These are phyloP conservation scores for Moesziomyces antarcticus DNA, from an alignment of 1,284 basidiomycete genomes.

Conservation along the genomic window DNA sequence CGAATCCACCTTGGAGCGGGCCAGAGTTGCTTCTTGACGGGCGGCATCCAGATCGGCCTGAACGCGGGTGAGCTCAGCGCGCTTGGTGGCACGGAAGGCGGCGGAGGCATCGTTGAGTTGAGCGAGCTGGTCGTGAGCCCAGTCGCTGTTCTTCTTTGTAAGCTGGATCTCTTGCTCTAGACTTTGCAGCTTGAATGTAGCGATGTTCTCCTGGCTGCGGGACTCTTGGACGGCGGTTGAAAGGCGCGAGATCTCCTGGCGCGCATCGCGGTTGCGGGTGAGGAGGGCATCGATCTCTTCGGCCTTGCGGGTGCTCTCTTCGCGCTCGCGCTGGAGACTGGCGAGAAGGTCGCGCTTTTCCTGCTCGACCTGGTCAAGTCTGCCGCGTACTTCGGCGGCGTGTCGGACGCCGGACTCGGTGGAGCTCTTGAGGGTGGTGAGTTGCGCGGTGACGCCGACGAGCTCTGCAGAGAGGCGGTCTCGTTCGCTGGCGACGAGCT, in stretches of 20 bases:
- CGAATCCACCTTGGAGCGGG: conserved; percentile 76
- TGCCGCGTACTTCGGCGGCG: conserved; percentile 40
- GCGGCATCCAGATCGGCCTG: conserved; percentile 79
- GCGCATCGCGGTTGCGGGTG: conserved; percentile 48
- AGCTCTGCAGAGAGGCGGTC: conserved; percentile 44
- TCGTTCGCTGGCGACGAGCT: conserved; percentile 38
- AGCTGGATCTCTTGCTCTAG: conserved; percentile 81
- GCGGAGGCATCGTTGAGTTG: conserved; percentile 51
- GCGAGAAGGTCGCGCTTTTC: conserved; percentile 65
- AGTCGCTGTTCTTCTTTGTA: conserved; percentile 77
- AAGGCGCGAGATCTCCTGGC: conserved; percentile 55
- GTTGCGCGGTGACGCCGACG: conserved; percentile 45
- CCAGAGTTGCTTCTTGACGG: conserved; percentile 74
- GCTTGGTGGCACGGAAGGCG: conserved; percentile 65
- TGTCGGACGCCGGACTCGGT: conserved; percentile 47
- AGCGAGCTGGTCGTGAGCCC: conserved; percentile 67
- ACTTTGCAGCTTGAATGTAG: conserved; percentile 79
- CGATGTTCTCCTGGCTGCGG: conserved; percentile 53
- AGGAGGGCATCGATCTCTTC: conserved; percentile 56
- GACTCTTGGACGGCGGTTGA: conserved; percentile 55
- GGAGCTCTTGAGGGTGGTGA: conserved; percentile 41
- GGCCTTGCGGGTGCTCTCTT: conserved; percentile 55
- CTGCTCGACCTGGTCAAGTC: conserved; percentile 55
- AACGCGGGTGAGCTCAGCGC: conserved; percentile 78
- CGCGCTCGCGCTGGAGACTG: conserved; percentile 60